Evolutionary conservation across 2,329 filamentous ascomycete species (phyloP).

Genomic region (Aspergillus ibericus): DNA sequence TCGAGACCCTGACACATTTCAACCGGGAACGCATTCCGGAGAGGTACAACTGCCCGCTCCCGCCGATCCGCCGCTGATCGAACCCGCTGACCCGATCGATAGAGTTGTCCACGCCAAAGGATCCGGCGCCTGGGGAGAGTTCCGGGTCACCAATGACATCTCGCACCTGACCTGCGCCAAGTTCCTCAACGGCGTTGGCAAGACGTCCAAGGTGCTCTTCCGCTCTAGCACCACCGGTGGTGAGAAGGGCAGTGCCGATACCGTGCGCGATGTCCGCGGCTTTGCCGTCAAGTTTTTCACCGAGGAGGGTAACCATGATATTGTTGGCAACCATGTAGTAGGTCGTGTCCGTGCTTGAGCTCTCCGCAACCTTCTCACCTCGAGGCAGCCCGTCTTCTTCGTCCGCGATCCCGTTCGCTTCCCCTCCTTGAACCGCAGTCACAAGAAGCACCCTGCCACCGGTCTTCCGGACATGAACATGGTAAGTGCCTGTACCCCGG

Average conservation of each 20-base stretch:
- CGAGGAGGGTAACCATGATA: slow-evolving; percentile 8
- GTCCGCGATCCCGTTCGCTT: slow-evolving; percentile 47
- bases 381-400: slow-evolving; percentile 44
- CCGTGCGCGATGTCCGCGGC: slow-evolving; percentile 2
- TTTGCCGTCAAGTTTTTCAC: slow-evolving; percentile 8
- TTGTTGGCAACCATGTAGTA: slow-evolving; percentile 6
- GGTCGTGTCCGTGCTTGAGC: background rate
- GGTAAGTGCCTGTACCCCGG: slow-evolving; percentile 23
- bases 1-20: slow-evolving; percentile 8
- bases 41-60: background rate
- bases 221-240: slow-evolving; percentile 4
- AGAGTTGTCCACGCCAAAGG: slow-evolving; percentile 8
- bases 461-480: slow-evolving; percentile 65
- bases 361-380: background rate
- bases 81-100: background rate
- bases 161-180: slow-evolving; percentile 8
- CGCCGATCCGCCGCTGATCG: background rate
- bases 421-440: slow-evolving; percentile 54
- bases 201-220: slow-evolving; percentile 4
- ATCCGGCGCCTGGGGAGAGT: slow-evolving; percentile 5
- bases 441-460: slow-evolving; percentile 66
- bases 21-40: slow-evolving; percentile 6
- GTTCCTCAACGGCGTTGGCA: slow-evolving; percentile 3
- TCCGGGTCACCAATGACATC: slow-evolving; percentile 8
- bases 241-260: slow-evolving; percentile 1